Conservation (phyloP, 805 yeast species). For the Yamadazyma kitorensis region DNA sequence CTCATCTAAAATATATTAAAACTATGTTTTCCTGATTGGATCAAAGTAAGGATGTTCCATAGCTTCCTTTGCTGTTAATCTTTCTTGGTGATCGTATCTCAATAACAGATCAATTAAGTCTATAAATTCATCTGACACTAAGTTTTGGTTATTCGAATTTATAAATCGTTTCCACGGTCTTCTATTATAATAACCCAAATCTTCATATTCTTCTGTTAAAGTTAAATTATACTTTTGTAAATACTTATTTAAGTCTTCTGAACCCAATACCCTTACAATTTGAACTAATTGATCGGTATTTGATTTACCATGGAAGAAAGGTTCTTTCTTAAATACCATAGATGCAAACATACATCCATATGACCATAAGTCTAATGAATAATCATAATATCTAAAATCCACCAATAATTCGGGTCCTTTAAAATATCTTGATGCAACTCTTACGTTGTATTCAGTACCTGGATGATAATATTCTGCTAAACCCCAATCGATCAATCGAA, state of each 20-base stretch:
- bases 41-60: conserved; percentile 70
- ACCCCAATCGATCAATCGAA: conserved; percentile 92
- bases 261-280: conserved; percentile 84
- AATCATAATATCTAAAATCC: conserved; percentile 80
- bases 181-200: conserved; percentile 62
- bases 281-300: conserved; percentile 90
- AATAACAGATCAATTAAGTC: conserved; percentile 73
- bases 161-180: conserved; percentile 67
- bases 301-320: conserved; percentile 88
- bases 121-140: conserved; percentile 54
- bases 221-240: conserved; percentile 65
- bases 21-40: conserved; percentile 15
- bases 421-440: conserved; percentile 89
- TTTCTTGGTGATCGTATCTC: conserved; percentile 81
- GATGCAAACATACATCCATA: conserved; percentile 90
- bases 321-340: conserved; percentile 84
- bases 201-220: conserved; percentile 77
- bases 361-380: conserved; percentile 87
- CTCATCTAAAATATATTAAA: too few species aligned
- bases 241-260: conserved; percentile 68
- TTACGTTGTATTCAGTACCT: conserved; percentile 83
- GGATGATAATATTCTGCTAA: conserved; percentile 90
- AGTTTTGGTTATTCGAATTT: conserved; percentile 50
- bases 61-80: conserved; percentile 87
- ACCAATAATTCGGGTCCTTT: conserved; percentile 90